A percentile compares a stretch with the other conserved stretches of the same genome.
These are phyloP conservation scores for Boletus bicolor DNA, from an alignment of 768 basidiomycete genomes.

Conservation along the genomic window DNA sequence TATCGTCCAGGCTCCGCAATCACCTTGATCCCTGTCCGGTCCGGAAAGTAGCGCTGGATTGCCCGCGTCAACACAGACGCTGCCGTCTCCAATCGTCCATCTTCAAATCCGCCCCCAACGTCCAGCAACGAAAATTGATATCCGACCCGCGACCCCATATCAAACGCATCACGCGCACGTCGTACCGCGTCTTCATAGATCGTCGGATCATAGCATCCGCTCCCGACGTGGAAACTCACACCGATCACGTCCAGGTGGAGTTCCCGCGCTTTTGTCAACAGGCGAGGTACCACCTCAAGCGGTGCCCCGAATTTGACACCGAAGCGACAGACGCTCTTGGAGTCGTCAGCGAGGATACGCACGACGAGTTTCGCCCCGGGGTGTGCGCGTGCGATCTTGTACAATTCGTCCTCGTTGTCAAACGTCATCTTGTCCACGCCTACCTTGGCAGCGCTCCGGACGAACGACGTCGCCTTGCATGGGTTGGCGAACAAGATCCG, in stretches of 20 bases:
- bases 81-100: conserved; percentile 76
- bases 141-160: conserved; percentile 79
- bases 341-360: conserved; percentile 97
- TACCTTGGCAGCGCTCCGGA: conserved; percentile 74
- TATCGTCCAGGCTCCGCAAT: conserved; percentile 97
- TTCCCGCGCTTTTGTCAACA: conserved; percentile 76
- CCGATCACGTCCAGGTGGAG: conserved; percentile 85
- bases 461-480: conserved; percentile 93
- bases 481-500: conserved; percentile 98
- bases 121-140: conserved; percentile 84
- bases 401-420: conserved; percentile 94
- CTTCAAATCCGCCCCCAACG: conserved; percentile 96
- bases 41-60: conserved; percentile 78
- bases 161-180: conserved; percentile 80
- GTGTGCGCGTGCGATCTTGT: conserved; percentile 83
- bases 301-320: conserved; percentile 97
- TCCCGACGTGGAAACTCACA: conserved; percentile 97
- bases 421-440: conserved; percentile 96
- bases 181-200: conserved; percentile 88
- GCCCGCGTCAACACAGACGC: conserved; percentile 67
- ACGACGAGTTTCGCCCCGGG: conserved; percentile 84
- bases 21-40: conserved; percentile 62
- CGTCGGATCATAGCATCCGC: conserved; percentile 90
- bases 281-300: conserved; percentile 69
- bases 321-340: conserved; percentile 88